These are phyloP conservation scores for Betula pendula DNA, from an alignment of 306 rosid species.

Conservation along the genomic window DNA sequence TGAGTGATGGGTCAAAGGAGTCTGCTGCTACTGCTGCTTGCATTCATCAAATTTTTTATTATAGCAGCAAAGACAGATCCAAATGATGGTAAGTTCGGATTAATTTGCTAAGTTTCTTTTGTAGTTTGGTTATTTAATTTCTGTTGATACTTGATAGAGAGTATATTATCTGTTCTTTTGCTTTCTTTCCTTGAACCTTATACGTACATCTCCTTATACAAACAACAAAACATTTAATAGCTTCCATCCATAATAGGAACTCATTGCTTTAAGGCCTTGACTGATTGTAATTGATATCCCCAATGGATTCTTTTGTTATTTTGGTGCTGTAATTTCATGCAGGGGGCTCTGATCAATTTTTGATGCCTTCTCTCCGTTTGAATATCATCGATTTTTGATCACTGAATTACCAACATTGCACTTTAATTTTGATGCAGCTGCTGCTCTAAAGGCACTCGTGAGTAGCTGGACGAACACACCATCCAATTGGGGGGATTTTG, in stretches of 20 bases:
- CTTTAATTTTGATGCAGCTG: slow-evolving; percentile 28
- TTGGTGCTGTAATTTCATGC: not conserved
- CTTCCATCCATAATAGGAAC: not conserved
- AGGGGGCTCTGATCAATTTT: not conserved
- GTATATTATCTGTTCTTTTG: not conserved
- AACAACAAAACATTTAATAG: not conserved
- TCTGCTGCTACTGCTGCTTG: slow-evolving; percentile 1
- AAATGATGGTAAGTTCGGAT: slow-evolving; percentile 28
- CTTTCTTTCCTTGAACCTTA: not conserved
- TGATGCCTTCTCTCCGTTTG: too few relatives aligned
- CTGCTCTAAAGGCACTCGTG: slow-evolving; percentile 21
- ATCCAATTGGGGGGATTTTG: slow-evolving; percentile 32
- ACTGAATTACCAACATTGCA: not conserved
- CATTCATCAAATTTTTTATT: not conserved
- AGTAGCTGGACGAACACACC: slow-evolving; percentile 31
- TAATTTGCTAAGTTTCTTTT: not conserved
- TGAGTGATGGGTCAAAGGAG: slow-evolving; percentile 18
- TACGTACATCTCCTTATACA: too few relatives aligned
- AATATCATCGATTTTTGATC: too few relatives aligned
- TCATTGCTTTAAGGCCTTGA: not conserved
- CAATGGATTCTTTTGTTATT: not conserved
- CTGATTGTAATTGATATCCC: not conserved
- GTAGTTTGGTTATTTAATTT: not conserved
- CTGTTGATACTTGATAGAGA: not conserved
- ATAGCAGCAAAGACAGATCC: not conserved